Evolutionary conservation across 2,329 filamentous ascomycete genomes (phyloP).

Genomic region (Thelonectria rubi): DNA sequence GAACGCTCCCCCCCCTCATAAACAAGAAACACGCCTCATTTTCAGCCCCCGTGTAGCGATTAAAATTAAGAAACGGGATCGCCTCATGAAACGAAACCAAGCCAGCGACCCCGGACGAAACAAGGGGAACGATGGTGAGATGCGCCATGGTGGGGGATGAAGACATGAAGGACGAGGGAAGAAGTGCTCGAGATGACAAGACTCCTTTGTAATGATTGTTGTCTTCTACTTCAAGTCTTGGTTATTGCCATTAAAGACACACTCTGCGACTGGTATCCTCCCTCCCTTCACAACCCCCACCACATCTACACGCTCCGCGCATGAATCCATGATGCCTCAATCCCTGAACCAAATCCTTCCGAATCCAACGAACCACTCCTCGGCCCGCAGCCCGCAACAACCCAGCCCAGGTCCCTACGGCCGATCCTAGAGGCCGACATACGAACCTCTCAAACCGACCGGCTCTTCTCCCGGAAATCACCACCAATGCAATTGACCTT

Average conservation of each 20-base stretch:
- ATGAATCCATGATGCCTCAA: not conserved
- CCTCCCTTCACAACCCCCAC: not conserved
- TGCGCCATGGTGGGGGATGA: not conserved
- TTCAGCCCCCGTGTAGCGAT: not conserved
- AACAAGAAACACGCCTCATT: not conserved
- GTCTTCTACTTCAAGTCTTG: too few species aligned
- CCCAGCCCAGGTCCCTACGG: not conserved
- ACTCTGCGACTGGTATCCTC: too few species aligned
- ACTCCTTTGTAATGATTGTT: too few species aligned
- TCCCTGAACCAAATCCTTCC: not conserved
- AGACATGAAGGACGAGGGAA: not conserved
- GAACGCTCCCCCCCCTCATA: not conserved
- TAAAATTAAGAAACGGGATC: not conserved
- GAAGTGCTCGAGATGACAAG: too few species aligned
- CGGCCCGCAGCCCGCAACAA: constrained; percentile 1
- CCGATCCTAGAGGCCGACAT: not conserved
- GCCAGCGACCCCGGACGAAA: not conserved
- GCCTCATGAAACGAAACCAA: not conserved
- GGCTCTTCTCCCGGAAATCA: not conserved
- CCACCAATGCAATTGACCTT: not conserved
- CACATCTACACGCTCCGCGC: not conserved
- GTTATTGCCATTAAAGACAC: too few species aligned
- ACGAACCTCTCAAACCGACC: not conserved
- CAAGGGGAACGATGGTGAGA: not conserved
- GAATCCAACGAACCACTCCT: not conserved